phyloP scores from a whole-genome alignment of 345 rosid genomes.

The Corchorus olitorius region DNA sequence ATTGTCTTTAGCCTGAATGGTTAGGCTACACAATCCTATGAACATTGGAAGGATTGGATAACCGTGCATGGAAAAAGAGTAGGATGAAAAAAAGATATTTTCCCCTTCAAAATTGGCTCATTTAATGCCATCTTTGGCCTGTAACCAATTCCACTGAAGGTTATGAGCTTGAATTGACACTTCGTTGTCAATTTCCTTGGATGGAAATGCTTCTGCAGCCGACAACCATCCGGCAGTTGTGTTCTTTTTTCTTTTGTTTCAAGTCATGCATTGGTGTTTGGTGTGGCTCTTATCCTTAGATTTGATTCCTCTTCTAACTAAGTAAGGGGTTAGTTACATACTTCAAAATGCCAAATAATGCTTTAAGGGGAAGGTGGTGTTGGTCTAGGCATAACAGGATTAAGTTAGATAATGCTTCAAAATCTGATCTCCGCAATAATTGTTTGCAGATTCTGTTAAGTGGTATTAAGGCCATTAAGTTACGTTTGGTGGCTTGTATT shows the following conservation, averaged over 20 bases:
- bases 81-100: neutral
- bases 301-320: neutral
- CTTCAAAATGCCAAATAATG: neutral
- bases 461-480: too few relatives aligned
- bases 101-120: neutral
- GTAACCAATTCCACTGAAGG: neutral
- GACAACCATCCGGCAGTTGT: neutral
- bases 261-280: neutral
- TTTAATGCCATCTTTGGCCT: neutral
- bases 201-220: neutral
- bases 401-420: neutral
- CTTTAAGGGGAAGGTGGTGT: neutral
- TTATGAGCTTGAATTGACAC: neutral
- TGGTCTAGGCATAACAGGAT: neutral
- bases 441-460: too few relatives aligned
- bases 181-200: neutral
- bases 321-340: neutral
- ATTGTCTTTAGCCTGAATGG: neutral
- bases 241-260: neutral
- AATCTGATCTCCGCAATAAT: too few relatives aligned
- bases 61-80: neutral
- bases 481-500: too few relatives aligned
- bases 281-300: neutral
- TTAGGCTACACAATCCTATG: neutral
- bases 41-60: neutral